Percentiles rank a stretch among this genome's conserved stretches.
phyloP scores from a whole-genome alignment of 257 asterid species.

The Cruciata laevipes region DNA sequence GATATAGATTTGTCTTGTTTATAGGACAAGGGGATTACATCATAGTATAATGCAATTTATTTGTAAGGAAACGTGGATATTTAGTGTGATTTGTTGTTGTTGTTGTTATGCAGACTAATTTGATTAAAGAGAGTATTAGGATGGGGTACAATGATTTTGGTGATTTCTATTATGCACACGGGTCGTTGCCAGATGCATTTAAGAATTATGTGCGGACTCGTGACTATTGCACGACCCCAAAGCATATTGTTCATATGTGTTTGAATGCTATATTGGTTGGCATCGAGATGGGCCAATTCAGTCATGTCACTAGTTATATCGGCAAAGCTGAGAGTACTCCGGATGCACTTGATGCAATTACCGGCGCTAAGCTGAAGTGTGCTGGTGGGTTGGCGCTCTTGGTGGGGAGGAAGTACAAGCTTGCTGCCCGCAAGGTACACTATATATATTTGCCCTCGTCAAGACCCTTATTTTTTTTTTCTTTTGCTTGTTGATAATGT shows the following conservation, averaged over 20 bases:
- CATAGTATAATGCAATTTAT: background rate
- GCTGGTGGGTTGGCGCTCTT: constrained; percentile 91
- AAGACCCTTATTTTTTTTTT: background rate
- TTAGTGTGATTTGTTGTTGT: background rate
- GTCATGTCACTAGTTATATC: constrained; percentile 85
- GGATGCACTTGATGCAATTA: constrained; percentile 64
- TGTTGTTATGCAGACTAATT: constrained; percentile 61
- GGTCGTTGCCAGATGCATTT: constrained; percentile 83
- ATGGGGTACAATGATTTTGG: constrained; percentile 99
- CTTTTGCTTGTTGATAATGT: background rate
- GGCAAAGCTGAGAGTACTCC: constrained; percentile 79
- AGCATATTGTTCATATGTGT: constrained; percentile 85
- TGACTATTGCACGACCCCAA: constrained; percentile 90
- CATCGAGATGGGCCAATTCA: constrained; percentile 96
- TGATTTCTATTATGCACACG: constrained; percentile 83
- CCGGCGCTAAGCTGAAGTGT: constrained; percentile 64
- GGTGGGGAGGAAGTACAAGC: constrained; percentile 78
- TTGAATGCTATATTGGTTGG: constrained; percentile 79
- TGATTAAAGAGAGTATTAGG: constrained; percentile 94
- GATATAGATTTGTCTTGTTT: no score
- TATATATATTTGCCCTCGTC: constrained; percentile 2
- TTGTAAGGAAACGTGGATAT: background rate
- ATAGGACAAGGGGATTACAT: no score
- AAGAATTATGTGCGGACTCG: constrained; percentile 90
- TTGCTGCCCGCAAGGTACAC: constrained; percentile 95